A percentile compares a stretch with the other conserved stretches of the same genome.
Conservation (phyloP, 345 rosid species). For the Hypericum androsaemum region DNA sequence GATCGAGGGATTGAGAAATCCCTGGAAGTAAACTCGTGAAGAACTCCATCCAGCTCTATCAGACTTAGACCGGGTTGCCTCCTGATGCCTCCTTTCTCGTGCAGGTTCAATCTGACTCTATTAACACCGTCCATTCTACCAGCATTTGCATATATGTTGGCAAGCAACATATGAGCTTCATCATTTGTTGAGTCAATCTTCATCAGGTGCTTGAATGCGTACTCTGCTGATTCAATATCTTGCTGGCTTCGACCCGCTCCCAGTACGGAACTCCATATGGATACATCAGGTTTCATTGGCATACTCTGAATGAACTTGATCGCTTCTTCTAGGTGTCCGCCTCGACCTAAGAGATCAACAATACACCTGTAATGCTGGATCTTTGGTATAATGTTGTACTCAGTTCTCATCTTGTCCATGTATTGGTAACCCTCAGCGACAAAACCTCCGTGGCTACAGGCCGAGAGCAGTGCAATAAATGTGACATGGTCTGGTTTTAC, state of each 20-base stretch:
- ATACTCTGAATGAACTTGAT: slow-evolving; percentile 14
- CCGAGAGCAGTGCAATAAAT: slow-evolving; percentile 18
- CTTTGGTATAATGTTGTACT: slow-evolving; percentile 12
- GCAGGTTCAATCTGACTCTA: slow-evolving; percentile 13
- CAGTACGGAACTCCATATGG: slow-evolving; percentile 11
- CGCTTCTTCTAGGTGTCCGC: slow-evolving; percentile 7
- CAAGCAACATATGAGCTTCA: slow-evolving; percentile 16
- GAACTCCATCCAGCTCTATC: slow-evolving; percentile 14
- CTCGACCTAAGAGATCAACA: slow-evolving; percentile 11
- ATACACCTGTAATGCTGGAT: slow-evolving; percentile 10
- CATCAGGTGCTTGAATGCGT: slow-evolving; percentile 16
- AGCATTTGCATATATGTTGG: slow-evolving; percentile 15
- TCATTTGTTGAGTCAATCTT: slow-evolving; percentile 13
- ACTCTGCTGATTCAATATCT: slow-evolving; percentile 12
- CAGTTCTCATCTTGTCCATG: slow-evolving; percentile 13
- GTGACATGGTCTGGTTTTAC: slow-evolving; percentile 14
- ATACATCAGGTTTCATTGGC: slow-evolving; percentile 16
- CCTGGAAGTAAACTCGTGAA: slow-evolving; percentile 14
- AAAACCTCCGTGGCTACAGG: slow-evolving; percentile 22
- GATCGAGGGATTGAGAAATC: slow-evolving; percentile 10
- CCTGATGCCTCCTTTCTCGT: slow-evolving; percentile 10
- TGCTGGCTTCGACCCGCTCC: slow-evolving; percentile 6
- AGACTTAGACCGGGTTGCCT: slow-evolving; percentile 16
- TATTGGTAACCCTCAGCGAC: slow-evolving; percentile 16
- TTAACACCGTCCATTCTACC: slow-evolving; percentile 18